These are phyloP conservation scores for Eimeria falciformis DNA, from an alignment of 169 alveolate genomes.

Conservation along the genomic window DNA sequence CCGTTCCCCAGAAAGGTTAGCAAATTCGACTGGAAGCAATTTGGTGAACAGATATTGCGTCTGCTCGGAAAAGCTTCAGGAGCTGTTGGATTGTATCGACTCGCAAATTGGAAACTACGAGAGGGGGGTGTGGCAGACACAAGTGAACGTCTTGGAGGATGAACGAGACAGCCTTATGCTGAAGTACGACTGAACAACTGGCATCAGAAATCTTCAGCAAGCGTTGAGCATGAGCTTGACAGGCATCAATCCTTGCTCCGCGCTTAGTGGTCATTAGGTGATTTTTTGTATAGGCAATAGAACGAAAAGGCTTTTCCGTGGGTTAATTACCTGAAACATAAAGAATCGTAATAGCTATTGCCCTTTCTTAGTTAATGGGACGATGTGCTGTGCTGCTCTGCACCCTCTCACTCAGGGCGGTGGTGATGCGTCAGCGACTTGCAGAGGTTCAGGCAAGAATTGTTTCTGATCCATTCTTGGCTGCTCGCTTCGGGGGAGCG, in stretches of 20 bases:
- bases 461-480: conserved; percentile 70
- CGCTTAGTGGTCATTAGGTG: too few species aligned
- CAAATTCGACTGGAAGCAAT: conserved; percentile 22
- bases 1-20: neutral
- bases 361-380: too few species aligned
- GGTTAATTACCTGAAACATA: too few species aligned
- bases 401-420: conserved; percentile 37
- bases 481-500: conserved; percentile 63
- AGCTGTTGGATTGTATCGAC: conserved; percentile 72
- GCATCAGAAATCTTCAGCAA: too few species aligned
- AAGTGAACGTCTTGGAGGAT: conserved; percentile 75
- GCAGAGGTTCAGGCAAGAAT: conserved; percentile 73
- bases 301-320: too few species aligned
- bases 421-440: conserved; percentile 71
- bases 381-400: neutral
- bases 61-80: conserved; percentile 76
- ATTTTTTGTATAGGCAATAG: too few species aligned
- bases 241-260: too few species aligned
- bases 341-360: too few species aligned
- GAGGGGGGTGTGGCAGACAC: conserved; percentile 75
- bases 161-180: conserved; percentile 66
- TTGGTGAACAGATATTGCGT: conserved; percentile 58
- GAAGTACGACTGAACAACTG: conserved; percentile 44
- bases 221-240: too few species aligned
- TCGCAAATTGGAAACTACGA: conserved; percentile 70